Evolutionary conservation across 768 basidiomycete genomes (phyloP).

Genomic region (Hemileccinum impolitum): DNA sequence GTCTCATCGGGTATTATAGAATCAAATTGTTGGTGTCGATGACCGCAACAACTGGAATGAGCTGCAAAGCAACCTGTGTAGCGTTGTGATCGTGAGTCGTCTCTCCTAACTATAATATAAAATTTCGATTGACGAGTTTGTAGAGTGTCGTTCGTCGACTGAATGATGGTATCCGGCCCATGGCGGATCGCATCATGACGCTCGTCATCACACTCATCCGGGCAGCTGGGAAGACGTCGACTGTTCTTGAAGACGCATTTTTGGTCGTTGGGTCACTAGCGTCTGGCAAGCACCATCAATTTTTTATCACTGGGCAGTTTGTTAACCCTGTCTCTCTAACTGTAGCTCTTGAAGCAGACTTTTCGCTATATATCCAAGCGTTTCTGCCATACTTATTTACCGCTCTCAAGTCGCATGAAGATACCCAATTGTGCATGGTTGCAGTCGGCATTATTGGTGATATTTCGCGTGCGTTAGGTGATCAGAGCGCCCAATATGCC

Average conservation of each 20-base stretch:
- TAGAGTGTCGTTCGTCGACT: conserved; percentile 87
- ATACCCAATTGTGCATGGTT: conserved; percentile 92
- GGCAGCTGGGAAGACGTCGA: conserved; percentile 88
- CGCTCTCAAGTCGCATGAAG: conserved; percentile 90
- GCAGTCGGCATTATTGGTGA: conserved; percentile 96
- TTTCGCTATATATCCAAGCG: conserved; percentile 78
- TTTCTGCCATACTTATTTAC: conserved; percentile 86
- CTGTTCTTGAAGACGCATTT: conserved; percentile 95
- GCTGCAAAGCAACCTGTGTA: conserved; percentile 91
- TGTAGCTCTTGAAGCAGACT: conserved; percentile 70
- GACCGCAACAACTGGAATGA: conserved; percentile 99
- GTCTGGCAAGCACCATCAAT: conserved; percentile 43
- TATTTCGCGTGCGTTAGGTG: conserved; percentile 90
- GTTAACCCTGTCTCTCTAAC: conserved; percentile 4
- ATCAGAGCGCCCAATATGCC: conserved; percentile 79
- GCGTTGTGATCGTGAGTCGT: conserved; percentile 74
- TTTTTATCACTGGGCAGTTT: neutral
- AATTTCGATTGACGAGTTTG: conserved; percentile 2
- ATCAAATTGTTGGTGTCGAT: conserved; percentile 91
- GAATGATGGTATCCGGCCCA: conserved; percentile 74
- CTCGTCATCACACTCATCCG: conserved; percentile 81
- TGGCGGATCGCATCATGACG: conserved; percentile 95
- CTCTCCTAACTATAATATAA: neutral
- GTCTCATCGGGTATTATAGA: conserved; percentile 40
- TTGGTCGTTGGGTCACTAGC: conserved; percentile 88